These are phyloP conservation scores for Daldinia caldariorum DNA, from an alignment of 495 filamentous ascomycete species.

Conservation along the genomic window DNA sequence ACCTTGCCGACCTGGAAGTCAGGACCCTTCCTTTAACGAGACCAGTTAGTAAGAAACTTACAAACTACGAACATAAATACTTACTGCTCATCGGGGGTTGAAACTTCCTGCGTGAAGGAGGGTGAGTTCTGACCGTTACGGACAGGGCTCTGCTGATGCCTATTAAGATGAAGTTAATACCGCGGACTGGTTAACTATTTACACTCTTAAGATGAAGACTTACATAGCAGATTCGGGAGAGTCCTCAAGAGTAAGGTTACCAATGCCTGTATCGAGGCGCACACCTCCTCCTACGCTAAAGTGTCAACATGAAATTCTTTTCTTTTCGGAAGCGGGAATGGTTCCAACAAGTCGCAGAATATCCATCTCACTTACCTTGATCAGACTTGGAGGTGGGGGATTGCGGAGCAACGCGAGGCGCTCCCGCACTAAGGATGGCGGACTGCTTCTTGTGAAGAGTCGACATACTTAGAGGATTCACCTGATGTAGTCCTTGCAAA, in stretches of 20 bases:
- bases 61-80: neutral
- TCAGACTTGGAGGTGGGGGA: constrained; percentile 32
- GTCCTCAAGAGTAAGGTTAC: constrained; percentile 16
- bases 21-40: constrained; percentile 1
- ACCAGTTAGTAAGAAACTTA: constrained; percentile 7
- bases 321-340: neutral
- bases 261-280: constrained; percentile 22
- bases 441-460: constrained; percentile 29
- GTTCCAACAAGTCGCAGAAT: neutral
- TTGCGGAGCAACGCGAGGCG: neutral
- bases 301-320: constrained; percentile 7
- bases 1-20: constrained; percentile 22
- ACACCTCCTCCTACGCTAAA: constrained; percentile 27
- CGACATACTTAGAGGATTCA: constrained; percentile 21
- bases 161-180: constrained; percentile 11
- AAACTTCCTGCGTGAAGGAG: neutral
- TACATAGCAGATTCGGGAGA: constrained; percentile 4
- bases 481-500: neutral
- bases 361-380: constrained; percentile 22
- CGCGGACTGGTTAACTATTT: neutral
- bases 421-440: constrained; percentile 13
- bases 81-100: constrained; percentile 15
- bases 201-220: neutral
- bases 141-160: constrained; percentile 2
- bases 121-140: constrained; percentile 10